These are phyloP conservation scores for Populus tremula DNA, from an alignment of 345 rosid genomes.

Conservation along the genomic window DNA sequence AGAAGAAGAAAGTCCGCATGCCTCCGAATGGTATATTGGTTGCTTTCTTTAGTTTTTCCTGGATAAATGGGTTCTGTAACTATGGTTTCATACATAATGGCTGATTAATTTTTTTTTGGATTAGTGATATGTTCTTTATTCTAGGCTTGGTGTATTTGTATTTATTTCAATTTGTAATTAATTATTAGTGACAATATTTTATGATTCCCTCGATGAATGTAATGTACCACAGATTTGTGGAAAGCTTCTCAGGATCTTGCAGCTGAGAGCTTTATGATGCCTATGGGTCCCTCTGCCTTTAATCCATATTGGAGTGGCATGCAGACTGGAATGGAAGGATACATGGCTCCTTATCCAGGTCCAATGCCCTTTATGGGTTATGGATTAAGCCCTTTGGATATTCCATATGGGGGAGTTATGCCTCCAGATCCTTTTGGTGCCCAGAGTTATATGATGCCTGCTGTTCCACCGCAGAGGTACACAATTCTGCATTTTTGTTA, in stretches of 20 bases:
- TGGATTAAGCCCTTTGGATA: slow-evolving; percentile 57
- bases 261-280: slow-evolving; percentile 81
- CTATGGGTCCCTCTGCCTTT: slow-evolving; percentile 59
- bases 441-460: slow-evolving; percentile 61
- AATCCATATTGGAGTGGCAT: slow-evolving; percentile 76
- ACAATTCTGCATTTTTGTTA: neutral
- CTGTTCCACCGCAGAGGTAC: slow-evolving; percentile 61
- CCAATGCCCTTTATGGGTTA: slow-evolving; percentile 63
- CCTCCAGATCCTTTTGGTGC: slow-evolving; percentile 64
- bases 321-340: slow-evolving; percentile 75
- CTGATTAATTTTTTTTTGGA: neutral
- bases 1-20: slow-evolving; percentile 69
- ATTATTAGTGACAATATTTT: neutral
- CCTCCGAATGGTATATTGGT: slow-evolving; percentile 50
- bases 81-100: neutral
- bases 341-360: slow-evolving; percentile 48
- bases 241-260: slow-evolving; percentile 58
- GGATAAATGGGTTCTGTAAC: neutral
- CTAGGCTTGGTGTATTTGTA: neutral
- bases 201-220: slow-evolving; percentile 11
- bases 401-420: slow-evolving; percentile 55
- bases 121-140: neutral
- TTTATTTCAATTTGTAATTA: neutral
- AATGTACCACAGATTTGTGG: slow-evolving; percentile 59
- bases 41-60: neutral